phyloP scores from a whole-genome alignment of 768 basidiomycete genomes.

The Cantharellus cinnabarinus region DNA sequence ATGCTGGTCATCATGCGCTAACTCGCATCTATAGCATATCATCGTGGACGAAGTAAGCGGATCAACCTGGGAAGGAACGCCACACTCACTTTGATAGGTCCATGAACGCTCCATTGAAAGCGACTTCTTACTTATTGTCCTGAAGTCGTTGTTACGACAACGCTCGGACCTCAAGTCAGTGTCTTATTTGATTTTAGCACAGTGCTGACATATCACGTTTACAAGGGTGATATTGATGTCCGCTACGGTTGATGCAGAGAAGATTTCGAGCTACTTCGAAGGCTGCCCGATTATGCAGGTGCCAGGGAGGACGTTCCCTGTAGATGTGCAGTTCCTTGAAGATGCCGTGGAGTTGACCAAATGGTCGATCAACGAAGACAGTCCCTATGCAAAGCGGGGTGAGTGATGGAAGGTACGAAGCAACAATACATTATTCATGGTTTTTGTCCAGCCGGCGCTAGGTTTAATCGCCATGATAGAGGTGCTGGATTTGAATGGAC shows the following conservation, averaged over 20 bases:
- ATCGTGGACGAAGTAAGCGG: constrained; percentile 72
- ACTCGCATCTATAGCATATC: constrained; percentile 39
- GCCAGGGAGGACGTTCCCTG: constrained; percentile 89
- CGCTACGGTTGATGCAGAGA: constrained; percentile 81
- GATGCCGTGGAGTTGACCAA: constrained; percentile 69
- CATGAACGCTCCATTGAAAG: constrained; percentile 96
- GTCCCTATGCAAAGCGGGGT: constrained; percentile 62
- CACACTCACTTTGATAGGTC: constrained; percentile 26
- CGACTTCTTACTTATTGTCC: constrained; percentile 85
- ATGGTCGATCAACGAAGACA: constrained; percentile 62
- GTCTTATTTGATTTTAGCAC: not conserved
- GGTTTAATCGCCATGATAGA: constrained; percentile 38
- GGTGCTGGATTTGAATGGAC: constrained; percentile 47
- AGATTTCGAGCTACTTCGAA: constrained; percentile 78
- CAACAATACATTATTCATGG: not conserved
- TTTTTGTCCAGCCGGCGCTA: constrained; percentile 31
- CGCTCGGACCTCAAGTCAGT: constrained; percentile 68
- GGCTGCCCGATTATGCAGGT: constrained; percentile 62
- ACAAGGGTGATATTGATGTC: constrained; percentile 84
- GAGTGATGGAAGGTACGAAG: constrained; percentile 13
- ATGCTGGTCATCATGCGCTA: not conserved
- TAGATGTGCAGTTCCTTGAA: constrained; percentile 67
- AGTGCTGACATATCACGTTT: not conserved
- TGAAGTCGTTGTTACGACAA: constrained; percentile 60
- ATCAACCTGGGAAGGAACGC: no score